Evolutionary conservation across 2,329 filamentous ascomycete species (phyloP).

Genomic region (Colletotrichum tofieldiae): DNA sequence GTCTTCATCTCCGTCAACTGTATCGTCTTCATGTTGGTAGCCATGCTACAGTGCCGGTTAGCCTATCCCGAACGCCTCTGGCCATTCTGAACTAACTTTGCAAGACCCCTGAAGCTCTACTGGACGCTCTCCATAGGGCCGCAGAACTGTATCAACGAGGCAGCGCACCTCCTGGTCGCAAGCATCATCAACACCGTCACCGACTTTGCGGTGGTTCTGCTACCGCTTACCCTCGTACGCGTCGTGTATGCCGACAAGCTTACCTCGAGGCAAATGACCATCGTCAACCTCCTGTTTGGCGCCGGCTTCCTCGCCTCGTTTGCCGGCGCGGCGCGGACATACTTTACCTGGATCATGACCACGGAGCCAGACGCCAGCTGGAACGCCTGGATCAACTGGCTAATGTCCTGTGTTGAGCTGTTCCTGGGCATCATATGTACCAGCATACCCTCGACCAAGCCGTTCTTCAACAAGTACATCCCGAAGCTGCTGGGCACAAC

Average conservation of each 20-base stretch:
- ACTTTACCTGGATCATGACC: slow-evolving; percentile 52
- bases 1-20: slow-evolving; percentile 50
- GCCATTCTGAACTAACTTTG: slow-evolving; percentile 49
- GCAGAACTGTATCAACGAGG: slow-evolving; percentile 64
- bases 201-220: slow-evolving; percentile 68
- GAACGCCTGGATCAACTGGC: slow-evolving; percentile 54
- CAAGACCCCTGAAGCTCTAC: slow-evolving; percentile 56
- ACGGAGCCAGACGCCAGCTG: slow-evolving; percentile 55
- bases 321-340: slow-evolving; percentile 56
- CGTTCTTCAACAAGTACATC: slow-evolving; percentile 59
- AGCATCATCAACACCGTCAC: slow-evolving; percentile 74
- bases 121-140: slow-evolving; percentile 54
- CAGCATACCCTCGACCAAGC: slow-evolving; percentile 61
- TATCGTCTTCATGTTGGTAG: slow-evolving; percentile 55
- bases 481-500: slow-evolving; percentile 48
- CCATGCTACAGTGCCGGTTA: slow-evolving; percentile 57
- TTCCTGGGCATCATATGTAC: slow-evolving; percentile 63
- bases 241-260: slow-evolving; percentile 55
- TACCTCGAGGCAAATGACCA: slow-evolving; percentile 61
- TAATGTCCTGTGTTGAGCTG: slow-evolving; percentile 57
- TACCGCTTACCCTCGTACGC: slow-evolving; percentile 65
- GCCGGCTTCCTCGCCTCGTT: slow-evolving; percentile 64
- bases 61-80: slow-evolving; percentile 31
- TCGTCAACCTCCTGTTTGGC: slow-evolving; percentile 64
- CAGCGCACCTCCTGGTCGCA: slow-evolving; percentile 66